phyloP scores from a whole-genome alignment of 306 rosid species.

The Crataegus laevigata region DNA sequence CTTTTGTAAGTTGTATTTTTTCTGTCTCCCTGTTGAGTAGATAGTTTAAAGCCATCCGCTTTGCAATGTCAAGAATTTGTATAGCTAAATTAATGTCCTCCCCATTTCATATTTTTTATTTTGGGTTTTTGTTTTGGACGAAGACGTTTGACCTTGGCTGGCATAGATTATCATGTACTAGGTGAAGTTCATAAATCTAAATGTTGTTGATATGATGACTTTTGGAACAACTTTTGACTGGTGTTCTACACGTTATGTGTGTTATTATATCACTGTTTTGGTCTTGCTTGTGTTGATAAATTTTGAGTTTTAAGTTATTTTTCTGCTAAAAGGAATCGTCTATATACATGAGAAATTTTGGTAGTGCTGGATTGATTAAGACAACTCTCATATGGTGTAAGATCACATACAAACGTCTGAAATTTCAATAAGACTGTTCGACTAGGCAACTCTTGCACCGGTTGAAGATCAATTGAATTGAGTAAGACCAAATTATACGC shows the following conservation, averaged over 20 bases:
- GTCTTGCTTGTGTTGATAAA: neutral
- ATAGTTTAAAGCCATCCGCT: conserved; percentile 19
- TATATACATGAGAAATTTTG: neutral
- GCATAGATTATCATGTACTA: neutral
- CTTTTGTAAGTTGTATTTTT: conserved; percentile 11
- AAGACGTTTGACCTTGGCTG: neutral
- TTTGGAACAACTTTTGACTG: neutral
- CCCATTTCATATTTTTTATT: neutral
- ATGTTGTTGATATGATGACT: neutral
- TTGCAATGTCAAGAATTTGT: conserved; percentile 1
- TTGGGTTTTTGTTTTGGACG: neutral
- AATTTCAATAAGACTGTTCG: neutral
- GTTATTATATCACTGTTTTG: neutral
- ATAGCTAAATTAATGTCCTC: neutral
- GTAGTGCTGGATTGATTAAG: too few relatives aligned
- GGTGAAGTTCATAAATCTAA: neutral
- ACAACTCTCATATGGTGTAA: too few relatives aligned
- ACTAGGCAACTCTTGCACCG: neutral
- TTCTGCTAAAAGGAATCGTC: neutral
- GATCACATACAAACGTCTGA: too few relatives aligned
- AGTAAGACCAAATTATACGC: neutral
- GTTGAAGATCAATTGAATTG: neutral
- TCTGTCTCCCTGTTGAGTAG: neutral
- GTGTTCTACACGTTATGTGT: neutral
- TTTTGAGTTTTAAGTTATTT: neutral